Base-by-base conservation (phyloP, 2,329 filamentous ascomycete species). In the Zalaria obscura region DNA sequence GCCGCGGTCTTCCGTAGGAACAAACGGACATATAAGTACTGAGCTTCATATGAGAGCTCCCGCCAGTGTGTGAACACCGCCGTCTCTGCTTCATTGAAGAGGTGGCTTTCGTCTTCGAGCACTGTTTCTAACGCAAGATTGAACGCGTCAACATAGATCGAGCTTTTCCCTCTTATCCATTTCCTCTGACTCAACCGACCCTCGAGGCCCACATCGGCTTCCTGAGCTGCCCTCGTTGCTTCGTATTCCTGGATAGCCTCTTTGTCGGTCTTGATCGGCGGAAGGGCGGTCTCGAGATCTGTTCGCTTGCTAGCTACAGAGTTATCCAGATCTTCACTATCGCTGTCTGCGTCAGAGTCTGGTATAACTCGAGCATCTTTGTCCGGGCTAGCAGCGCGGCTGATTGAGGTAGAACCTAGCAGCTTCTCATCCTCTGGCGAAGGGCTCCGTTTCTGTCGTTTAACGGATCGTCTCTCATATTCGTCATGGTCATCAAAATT, bases 81-180 rank as follows among this genome's bases (percentile, higher is more conserved):
- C 53, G 71, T 74, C 60, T 98, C 91, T 11, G 76, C 79, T 44
- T 78, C 74, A 52, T 91, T 75, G 56, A 96, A 98, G 0, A 98
- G 66, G 60, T 94, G 85, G 1, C 75, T 73, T 61, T 98, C 91
- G 43, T 96, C 85, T 38, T 85, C 78, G 8, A 96, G 64, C 3
- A 98, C 91, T 0, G 85, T 94, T 45, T 89, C 80, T 38, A 98
- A 66, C 2, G 89, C 86, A 9, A 96, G 68, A 54, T 94, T 94
- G 68, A 98, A 98, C 1, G 91, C 91, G 63, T 98, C 91, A 11
- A 95, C 86, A 53, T 98, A 98, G 42, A 98, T 85, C 1, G 88
- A 96, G 54, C 80, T 93, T 57, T 77, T 79, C 0, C 86, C 85
- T 52, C 72, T 76, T 4, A 78, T 62, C 85, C 85, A 94, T 45